A percentile compares a stretch with the other conserved stretches of the same genome.
Conservation (phyloP, 345 rosid genomes). For the Gossypium arboreum region DNA sequence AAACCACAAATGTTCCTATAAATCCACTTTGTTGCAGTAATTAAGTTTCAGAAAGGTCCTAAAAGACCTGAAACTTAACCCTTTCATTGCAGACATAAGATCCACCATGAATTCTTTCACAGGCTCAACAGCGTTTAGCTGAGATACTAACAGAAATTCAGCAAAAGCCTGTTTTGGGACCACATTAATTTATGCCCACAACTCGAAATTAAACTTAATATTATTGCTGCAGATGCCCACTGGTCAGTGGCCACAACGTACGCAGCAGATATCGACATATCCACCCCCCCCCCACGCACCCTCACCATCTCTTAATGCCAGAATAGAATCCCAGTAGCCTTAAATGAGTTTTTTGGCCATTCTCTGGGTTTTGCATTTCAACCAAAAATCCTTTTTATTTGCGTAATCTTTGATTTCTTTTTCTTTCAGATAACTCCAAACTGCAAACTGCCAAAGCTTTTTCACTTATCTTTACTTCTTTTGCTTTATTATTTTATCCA, state of each 20-base stretch:
- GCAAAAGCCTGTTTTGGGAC: slow-evolving; percentile 12
- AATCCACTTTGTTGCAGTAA: neutral
- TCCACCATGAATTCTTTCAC: neutral
- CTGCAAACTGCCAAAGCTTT: neutral
- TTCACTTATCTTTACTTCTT: neutral
- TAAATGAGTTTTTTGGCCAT: neutral
- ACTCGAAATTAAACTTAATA: neutral
- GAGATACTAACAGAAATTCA: neutral
- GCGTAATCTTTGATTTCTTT: slow-evolving; percentile 12
- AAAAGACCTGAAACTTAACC: neutral
- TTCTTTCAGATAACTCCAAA: neutral
- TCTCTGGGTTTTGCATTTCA: neutral
- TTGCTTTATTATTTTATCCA: neutral
- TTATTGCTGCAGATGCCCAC: neutral
- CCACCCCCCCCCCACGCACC: neutral
- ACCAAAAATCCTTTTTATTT: neutral
- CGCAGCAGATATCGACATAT: neutral
- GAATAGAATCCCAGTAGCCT: slow-evolving; percentile 18
- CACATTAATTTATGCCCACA: slow-evolving; percentile 11
- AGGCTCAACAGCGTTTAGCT: neutral
- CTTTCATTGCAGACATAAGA: neutral
- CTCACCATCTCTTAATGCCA: slow-evolving; percentile 6
- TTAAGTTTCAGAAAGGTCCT: neutral
- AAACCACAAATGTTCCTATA: neutral
- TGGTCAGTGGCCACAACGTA: neutral